phyloP scores from a whole-genome alignment of 78 protist genomes.

The Cavenderia fasciculata region DNA sequence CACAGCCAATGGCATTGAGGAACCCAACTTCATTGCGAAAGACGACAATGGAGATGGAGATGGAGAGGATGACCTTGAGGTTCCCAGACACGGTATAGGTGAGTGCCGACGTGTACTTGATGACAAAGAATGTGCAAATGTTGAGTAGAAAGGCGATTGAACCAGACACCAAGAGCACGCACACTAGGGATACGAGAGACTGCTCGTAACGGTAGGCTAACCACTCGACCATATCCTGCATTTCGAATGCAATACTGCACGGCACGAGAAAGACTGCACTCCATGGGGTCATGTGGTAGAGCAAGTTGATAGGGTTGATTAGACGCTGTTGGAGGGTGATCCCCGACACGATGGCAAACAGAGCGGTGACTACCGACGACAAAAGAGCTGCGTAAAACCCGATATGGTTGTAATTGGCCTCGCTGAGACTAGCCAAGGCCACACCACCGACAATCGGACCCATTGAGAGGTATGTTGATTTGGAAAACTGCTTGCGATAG shows the following conservation, averaged over 20 bases:
- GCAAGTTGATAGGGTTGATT: constrained; percentile 55
- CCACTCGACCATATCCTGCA: constrained; percentile 5
- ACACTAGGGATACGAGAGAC: neutral
- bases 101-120: constrained; percentile 77
- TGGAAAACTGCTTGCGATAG: constrained; percentile 9
- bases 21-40: constrained; percentile 62
- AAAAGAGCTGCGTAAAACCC: constrained; percentile 59
- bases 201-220: too few relatives aligned
- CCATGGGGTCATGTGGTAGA: constrained; percentile 60
- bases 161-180: constrained; percentile 8
- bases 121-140: constrained; percentile 69
- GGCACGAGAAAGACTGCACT: constrained; percentile 5
- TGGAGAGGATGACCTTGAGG: constrained; percentile 76
- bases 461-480: constrained; percentile 58
- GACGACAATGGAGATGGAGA: constrained; percentile 61
- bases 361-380: constrained; percentile 28
- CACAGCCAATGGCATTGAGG: constrained; percentile 43
- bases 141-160: constrained; percentile 64
- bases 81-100: constrained; percentile 81
- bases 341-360: constrained; percentile 34
- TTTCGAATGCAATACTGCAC: neutral
- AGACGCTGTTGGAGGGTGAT: constrained; percentile 9
- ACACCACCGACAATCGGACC: constrained; percentile 82
- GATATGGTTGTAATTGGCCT: constrained; percentile 43
- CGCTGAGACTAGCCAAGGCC: constrained; percentile 37